A percentile compares a stretch with the other conserved stretches of the same genome.
These are phyloP conservation scores for Helotiales sp. DNA, from an alignment of 2,329 filamentous ascomycete genomes.

Conservation along the genomic window DNA sequence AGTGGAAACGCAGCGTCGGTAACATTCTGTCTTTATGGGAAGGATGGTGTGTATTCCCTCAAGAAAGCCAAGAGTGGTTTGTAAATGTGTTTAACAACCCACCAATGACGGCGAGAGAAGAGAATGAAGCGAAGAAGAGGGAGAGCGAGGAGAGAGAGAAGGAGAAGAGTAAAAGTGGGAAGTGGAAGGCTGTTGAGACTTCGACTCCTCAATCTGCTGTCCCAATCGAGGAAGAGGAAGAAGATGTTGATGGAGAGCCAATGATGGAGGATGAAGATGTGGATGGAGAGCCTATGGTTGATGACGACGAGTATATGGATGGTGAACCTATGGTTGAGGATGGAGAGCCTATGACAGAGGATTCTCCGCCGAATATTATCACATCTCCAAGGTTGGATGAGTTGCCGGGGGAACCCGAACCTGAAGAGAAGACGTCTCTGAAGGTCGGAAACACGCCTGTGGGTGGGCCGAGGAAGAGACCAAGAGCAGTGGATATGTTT, in stretches of 20 bases:
- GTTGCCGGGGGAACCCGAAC: slow-evolving; percentile 25
- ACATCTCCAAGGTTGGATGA: slow-evolving; percentile 11
- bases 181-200: slow-evolving; percentile 41
- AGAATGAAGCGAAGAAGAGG: slow-evolving; percentile 34
- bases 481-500: slow-evolving; percentile 85
- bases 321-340: slow-evolving; percentile 35
- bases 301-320: slow-evolving; percentile 46
- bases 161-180: slow-evolving; percentile 31
- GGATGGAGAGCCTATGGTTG: slow-evolving; percentile 34
- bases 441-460: slow-evolving; percentile 12
- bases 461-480: slow-evolving; percentile 36
- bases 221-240: slow-evolving; percentile 41
- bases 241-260: slow-evolving; percentile 42
- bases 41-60: slow-evolving; percentile 71
- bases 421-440: slow-evolving; percentile 11
- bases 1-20: slow-evolving; percentile 62
- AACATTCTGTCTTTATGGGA: slow-evolving; percentile 61
- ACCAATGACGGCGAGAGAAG: slow-evolving; percentile 49
- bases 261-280: slow-evolving; percentile 5
- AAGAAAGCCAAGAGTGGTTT: slow-evolving; percentile 71
- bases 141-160: slow-evolving; percentile 33
- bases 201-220: slow-evolving; percentile 27
- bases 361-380: background rate
- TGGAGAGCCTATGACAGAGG: background rate
- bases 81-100: slow-evolving; percentile 70